These are phyloP conservation scores for Aspergillus puulaauensis DNA, from an alignment of 2,329 filamentous ascomycete genomes.

Conservation along the genomic window DNA sequence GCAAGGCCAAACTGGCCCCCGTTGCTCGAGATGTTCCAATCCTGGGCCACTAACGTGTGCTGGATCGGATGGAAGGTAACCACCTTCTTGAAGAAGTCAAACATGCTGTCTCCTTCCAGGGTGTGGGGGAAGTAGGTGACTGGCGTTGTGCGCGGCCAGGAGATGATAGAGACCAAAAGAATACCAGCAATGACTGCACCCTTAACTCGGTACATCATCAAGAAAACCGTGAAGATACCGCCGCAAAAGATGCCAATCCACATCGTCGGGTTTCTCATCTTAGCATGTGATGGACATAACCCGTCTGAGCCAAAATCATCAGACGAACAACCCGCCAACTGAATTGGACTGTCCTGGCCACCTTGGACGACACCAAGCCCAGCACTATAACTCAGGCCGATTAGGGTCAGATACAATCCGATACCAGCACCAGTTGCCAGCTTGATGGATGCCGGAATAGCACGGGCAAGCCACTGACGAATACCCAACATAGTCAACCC, in stretches of 20 bases:
- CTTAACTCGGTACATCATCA: constrained; percentile 85
- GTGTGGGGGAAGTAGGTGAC: constrained; percentile 83
- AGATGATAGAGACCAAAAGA: constrained; percentile 80
- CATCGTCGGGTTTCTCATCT: constrained; percentile 81
- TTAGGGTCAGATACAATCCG: constrained; percentile 70
- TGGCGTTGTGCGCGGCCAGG: constrained; percentile 74
- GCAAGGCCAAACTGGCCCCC: constrained; percentile 78
- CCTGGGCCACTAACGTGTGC: constrained; percentile 66
- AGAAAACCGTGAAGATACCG: constrained; percentile 72
- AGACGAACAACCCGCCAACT: constrained; percentile 70
- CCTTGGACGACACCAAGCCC: constrained; percentile 79
- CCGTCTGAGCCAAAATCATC: constrained; percentile 49
- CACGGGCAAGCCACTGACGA: constrained; percentile 83
- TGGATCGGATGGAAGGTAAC: constrained; percentile 79
- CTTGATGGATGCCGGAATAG: constrained; percentile 81
- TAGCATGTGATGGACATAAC: constrained; percentile 61
- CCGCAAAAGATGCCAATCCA: constrained; percentile 90
- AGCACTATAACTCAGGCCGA: constrained; percentile 71
- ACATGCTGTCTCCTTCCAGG: constrained; percentile 64
- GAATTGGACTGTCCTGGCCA: constrained; percentile 64
- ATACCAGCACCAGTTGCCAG: constrained; percentile 84
- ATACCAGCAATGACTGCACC: constrained; percentile 84
- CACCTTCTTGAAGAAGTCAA: constrained; percentile 86
- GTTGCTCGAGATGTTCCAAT: constrained; percentile 69
- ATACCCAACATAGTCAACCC: constrained; percentile 75